Evolutionary conservation across 169 alveolate species (phyloP).

Genomic region (Cryptosporidium viatorum): DNA sequence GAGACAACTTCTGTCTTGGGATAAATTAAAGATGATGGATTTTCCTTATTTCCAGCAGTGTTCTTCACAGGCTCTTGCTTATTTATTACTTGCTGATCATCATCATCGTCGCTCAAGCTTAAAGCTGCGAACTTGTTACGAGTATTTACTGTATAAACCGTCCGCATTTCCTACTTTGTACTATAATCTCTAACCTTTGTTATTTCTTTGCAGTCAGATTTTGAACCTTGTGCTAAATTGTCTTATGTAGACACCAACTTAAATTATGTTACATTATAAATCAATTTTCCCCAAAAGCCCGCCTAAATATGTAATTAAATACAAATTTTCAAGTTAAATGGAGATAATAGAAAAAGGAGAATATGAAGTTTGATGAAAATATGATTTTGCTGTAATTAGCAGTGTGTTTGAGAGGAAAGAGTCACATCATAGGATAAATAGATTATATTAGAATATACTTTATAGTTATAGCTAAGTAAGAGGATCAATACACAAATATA

Average conservation of each 20-base stretch:
- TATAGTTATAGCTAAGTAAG: slow-evolving; percentile 28
- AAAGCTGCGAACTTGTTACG: slow-evolving; percentile 74
- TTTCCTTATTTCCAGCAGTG: neutral
- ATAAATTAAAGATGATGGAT: slow-evolving; percentile 46
- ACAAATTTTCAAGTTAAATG: neutral
- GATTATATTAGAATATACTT: neutral
- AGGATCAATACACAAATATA: neutral
- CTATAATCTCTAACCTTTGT: neutral
- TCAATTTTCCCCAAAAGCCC: slow-evolving; percentile 26
- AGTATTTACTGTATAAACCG: slow-evolving; percentile 60
- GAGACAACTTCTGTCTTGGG: neutral
- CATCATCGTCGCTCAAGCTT: slow-evolving; percentile 68
- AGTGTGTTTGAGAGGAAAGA: neutral
- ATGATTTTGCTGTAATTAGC: neutral
- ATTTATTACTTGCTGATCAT: neutral
- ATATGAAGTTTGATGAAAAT: neutral
- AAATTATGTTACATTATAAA: neutral
- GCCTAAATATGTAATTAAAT: neutral
- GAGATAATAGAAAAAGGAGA: neutral
- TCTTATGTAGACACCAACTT: slow-evolving; percentile 70
- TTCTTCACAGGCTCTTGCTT: slow-evolving; percentile 22
- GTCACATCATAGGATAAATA: neutral
- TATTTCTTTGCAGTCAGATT: neutral
- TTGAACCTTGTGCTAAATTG: slow-evolving; percentile 4
- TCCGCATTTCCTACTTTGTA: slow-evolving; percentile 39